Conservation (phyloP, 805 yeast species). For the Candida quercuum region DNA sequence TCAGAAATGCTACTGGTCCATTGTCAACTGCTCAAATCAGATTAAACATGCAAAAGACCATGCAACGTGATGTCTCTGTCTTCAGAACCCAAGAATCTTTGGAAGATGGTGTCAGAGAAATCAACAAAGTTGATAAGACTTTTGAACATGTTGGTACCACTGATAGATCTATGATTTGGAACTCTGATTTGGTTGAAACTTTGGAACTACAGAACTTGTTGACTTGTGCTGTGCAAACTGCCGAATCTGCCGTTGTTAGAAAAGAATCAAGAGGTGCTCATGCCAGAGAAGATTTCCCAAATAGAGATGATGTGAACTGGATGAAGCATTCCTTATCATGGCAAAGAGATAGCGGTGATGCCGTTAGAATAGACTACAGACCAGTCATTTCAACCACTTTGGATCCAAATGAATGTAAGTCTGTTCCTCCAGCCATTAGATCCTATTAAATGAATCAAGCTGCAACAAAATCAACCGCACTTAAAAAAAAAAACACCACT, state of each 20-base stretch:
- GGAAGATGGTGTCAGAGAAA: constrained; percentile 84
- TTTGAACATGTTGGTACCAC: constrained; percentile 77
- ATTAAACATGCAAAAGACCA: constrained; percentile 86
- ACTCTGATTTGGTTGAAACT: constrained; percentile 93
- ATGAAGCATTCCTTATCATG: constrained; percentile 95
- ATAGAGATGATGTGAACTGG: constrained; percentile 95
- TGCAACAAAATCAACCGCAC: too few relatives aligned
- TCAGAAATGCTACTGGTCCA: constrained; percentile 83
- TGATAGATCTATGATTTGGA: constrained; percentile 98
- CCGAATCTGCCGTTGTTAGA: constrained; percentile 78
- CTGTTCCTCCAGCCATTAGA: constrained; percentile 97
- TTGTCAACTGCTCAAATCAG: constrained; percentile 84
- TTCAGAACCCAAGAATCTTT: constrained; percentile 91
- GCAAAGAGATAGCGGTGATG: constrained; percentile 70
- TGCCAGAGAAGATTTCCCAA: constrained; percentile 96
- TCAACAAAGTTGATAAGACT: constrained; percentile 67
- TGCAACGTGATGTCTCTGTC: constrained; percentile 97
- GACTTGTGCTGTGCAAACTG: constrained; percentile 96
- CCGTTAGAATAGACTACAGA: constrained; percentile 39
- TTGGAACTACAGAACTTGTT: constrained; percentile 93
- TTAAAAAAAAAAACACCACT: not conserved
- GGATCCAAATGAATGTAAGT: constrained; percentile 88
- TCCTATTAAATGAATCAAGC: constrained; percentile 81
- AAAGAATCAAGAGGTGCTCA: constrained; percentile 66
- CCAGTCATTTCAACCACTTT: constrained; percentile 23